Evolutionary conservation across 192 early-diverging fungal species (phyloP).

Genomic region (Pilaira anomala): DNA sequence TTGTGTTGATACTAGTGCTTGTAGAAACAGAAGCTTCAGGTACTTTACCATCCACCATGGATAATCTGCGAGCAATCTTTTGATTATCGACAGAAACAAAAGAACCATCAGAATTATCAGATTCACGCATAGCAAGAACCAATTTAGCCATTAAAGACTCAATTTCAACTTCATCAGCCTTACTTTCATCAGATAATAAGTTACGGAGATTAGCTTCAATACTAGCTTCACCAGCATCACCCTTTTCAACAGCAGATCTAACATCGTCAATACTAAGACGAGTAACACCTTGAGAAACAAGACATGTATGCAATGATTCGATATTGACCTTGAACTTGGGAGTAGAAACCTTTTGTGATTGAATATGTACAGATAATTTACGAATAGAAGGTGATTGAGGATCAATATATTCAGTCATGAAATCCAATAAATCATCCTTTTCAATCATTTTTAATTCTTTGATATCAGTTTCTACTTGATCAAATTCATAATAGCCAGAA

Average conservation of each 20-base stretch:
- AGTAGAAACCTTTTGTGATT: conserved; percentile 43
- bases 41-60: conserved; percentile 1
- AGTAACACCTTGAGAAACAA: conserved; percentile 27
- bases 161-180: conserved; percentile 31
- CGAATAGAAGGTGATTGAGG: conserved; percentile 47
- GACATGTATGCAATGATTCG: conserved; percentile 37
- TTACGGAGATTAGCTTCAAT: conserved; percentile 27
- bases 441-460: conserved; percentile 48
- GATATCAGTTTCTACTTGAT: conserved; percentile 63
- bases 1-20: not conserved
- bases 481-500: conserved; percentile 84
- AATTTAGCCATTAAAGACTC: conserved; percentile 33
- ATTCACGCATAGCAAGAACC: conserved; percentile 24
- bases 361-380: conserved; percentile 69
- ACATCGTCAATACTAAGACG: conserved; percentile 29
- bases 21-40: not conserved
- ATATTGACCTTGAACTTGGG: conserved; percentile 37
- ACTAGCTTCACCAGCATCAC: conserved; percentile 20
- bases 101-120: conserved; percentile 17
- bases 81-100: conserved; percentile 33
- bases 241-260: conserved; percentile 28
- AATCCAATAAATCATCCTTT: conserved; percentile 50
- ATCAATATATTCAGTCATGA: conserved; percentile 58
- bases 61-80: conserved; percentile 22
- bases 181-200: conserved; percentile 32